Conservation (phyloP, 805 yeast species). For the Lipomyces orientalis region DNA sequence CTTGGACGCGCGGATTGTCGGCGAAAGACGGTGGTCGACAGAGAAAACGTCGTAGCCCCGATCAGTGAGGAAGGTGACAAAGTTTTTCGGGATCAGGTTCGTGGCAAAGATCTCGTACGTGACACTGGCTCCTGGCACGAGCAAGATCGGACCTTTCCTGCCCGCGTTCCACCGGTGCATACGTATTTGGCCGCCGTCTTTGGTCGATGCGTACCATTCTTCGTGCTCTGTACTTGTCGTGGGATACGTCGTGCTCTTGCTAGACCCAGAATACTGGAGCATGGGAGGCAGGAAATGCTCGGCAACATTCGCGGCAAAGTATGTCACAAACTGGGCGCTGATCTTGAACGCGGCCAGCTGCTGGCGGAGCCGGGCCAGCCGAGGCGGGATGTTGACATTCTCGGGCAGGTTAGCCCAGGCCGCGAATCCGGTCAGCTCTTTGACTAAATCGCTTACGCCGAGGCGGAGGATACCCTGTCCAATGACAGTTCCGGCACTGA, state of each 20-base stretch:
- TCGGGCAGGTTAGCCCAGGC: conserved; percentile 1
- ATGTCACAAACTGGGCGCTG: neutral
- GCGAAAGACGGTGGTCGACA: neutral
- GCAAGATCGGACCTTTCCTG: neutral
- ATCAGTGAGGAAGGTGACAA: neutral
- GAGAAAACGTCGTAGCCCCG: neutral
- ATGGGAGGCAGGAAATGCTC: neutral
- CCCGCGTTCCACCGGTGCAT: conserved; percentile 2
- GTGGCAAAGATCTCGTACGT: neutral
- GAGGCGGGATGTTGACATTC: neutral
- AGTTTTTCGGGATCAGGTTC: neutral
- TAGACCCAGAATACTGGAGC: neutral
- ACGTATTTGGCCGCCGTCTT: neutral
- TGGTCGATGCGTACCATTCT: neutral
- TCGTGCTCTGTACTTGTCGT: neutral
- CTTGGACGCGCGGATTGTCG: neutral
- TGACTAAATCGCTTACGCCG: neutral
- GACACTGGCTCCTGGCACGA: neutral
- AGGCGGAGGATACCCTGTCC: neutral
- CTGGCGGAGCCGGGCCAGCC: neutral
- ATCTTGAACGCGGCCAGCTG: neutral
- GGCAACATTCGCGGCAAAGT: neutral
- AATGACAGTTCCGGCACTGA: neutral
- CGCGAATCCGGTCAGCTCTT: neutral
- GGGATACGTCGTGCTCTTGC: neutral